Evolutionary conservation across 805 yeast genomes (phyloP).

Genomic region (Metschnikowia dekortorum): DNA sequence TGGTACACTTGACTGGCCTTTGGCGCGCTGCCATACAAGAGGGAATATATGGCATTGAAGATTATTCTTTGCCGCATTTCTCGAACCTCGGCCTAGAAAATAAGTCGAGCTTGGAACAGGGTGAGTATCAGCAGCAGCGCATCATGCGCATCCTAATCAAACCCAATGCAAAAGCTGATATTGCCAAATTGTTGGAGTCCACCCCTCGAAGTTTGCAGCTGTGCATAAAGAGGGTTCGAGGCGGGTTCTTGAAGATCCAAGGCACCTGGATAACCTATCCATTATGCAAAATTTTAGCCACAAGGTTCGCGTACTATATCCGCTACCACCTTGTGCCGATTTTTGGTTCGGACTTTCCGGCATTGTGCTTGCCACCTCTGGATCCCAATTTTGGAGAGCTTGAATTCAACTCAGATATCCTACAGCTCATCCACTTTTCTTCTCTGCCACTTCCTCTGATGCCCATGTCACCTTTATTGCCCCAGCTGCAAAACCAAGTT

Average conservation of each 20-base stretch:
- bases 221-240: conserved; percentile 69
- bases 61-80: background rate
- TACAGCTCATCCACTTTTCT: background rate
- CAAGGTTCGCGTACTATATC: conserved; percentile 72
- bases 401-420: conserved; percentile 27
- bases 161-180: conserved; percentile 61
- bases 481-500: background rate
- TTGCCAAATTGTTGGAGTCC: conserved; percentile 63
- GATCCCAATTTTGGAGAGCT: conserved; percentile 66
- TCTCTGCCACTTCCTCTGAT: background rate
- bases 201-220: conserved; percentile 59
- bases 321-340: conserved; percentile 73
- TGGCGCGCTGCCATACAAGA: conserved; percentile 56
- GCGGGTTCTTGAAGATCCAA: conserved; percentile 88
- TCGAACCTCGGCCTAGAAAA: background rate
- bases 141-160: conserved; percentile 1
- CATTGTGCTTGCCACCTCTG: conserved; percentile 52
- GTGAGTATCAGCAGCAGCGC: background rate
- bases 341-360: conserved; percentile 69
- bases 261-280: conserved; percentile 88
- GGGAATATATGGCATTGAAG: background rate
- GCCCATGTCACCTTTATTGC: background rate
- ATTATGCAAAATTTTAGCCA: conserved; percentile 63
- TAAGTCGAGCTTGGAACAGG: background rate
- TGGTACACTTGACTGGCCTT: conserved; percentile 81